Base-by-base conservation (phyloP, 805 yeast genomes). In the Danielozyma ontarioensis region DNA sequence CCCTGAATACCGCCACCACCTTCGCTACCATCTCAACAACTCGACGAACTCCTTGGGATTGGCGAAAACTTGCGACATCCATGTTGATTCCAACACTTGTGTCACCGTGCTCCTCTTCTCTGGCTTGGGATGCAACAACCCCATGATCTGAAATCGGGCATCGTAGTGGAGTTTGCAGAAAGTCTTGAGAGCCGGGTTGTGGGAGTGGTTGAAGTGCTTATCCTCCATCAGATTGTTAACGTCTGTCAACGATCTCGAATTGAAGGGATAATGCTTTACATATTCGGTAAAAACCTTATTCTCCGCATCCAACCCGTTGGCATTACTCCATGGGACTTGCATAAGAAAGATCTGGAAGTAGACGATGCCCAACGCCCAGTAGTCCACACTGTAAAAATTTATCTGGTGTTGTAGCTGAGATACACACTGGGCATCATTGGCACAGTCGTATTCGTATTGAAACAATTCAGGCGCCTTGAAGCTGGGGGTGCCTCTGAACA, bases 381-480 rank as follows among this genome's bases (percentile, higher is more conserved):
- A 55, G 50, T 75, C 81, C 14, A 63, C 44, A 3, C 62, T 49
- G 33, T 61, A 62, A 35, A 64, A 62, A 31, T 59, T 36, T 25
- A 27, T 16, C 32, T 17, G 6, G 28, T 5, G 18, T 21, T 14
- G 33, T 7, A 35, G 17, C n/a, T 34, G 29, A n/a, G n/a, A n/a
- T n/a, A n/a, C n/a, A n/a, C n/a, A n/a, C n/a, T n/a, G n/a, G n/a
- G n/a, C n/a, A n/a, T n/a, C n/a, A 17, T 28, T 42, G 5, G 40
- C 32, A 5, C 45, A 31, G 6, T 41, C 39, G 2, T 31, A 33
- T 31, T 60, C 65, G 13, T 44, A 21, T 22, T 45, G 29, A 39
- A 54, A 68, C 19, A 73, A 39, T 44, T 75, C 80, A 0, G 81
- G 81, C 0, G 80, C 70, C 43, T 72, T 75, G 52, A 72, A 75